Evolutionary conservation across 2,329 filamentous ascomycete species (phyloP).

Genomic region (Scedosporium apiospermum): DNA sequence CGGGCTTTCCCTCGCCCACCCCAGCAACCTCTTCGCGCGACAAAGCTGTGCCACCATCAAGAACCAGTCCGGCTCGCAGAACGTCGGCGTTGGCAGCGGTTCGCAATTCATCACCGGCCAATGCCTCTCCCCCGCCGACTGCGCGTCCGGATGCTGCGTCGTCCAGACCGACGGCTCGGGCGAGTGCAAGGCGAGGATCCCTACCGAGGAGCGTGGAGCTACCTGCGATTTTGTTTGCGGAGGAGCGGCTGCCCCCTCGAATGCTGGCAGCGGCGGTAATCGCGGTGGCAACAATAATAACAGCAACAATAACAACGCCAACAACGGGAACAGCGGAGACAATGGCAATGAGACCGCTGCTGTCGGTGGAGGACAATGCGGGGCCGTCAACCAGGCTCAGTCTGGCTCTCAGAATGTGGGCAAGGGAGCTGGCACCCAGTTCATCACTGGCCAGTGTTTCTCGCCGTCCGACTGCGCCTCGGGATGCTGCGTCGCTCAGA

Average conservation of each 20-base stretch:
- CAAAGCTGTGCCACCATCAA: slow-evolving; percentile 5
- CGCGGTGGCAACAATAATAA: not conserved
- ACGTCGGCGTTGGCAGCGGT: slow-evolving; percentile 15
- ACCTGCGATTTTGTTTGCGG: slow-evolving; percentile 4
- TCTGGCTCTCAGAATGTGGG: slow-evolving; percentile 16
- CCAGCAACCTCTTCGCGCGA: not conserved
- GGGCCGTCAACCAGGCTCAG: slow-evolving; percentile 5
- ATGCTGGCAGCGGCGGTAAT: not conserved
- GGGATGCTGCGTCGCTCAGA: slow-evolving; percentile 18
- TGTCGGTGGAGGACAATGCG: not conserved
- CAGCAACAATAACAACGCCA: not conserved
- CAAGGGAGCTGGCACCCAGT: slow-evolving; percentile 15
- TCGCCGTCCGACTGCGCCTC: slow-evolving; percentile 19
- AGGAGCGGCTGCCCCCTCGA: not conserved
- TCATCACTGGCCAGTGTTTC: slow-evolving; percentile 18
- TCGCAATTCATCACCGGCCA: slow-evolving; percentile 19
- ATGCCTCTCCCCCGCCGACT: slow-evolving; percentile 17
- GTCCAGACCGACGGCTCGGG: slow-evolving; percentile 9
- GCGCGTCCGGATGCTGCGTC: slow-evolving; percentile 21
- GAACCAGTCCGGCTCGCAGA: slow-evolving; percentile 13
- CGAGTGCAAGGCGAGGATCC: not conserved
- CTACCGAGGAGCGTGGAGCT: not conserved
- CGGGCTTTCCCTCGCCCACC: not conserved
- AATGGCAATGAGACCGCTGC: not conserved
- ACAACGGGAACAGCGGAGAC: not conserved